phyloP scores from a whole-genome alignment of 176 grass and related monocot species.

The Cocos nucifera region DNA sequence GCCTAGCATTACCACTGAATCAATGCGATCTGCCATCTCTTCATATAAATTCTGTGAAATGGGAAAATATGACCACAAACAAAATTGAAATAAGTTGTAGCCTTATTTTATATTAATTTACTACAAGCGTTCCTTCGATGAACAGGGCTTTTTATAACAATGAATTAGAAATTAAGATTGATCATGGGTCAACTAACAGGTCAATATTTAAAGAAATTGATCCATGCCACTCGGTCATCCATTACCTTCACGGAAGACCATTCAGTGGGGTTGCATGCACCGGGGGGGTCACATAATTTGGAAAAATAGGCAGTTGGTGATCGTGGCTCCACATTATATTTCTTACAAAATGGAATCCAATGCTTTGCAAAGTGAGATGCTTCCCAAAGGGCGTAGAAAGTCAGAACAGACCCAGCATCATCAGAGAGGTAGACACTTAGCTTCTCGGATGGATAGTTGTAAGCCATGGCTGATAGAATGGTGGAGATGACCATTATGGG shows the following conservation, averaged over 20 bases:
- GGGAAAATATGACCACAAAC: neutral
- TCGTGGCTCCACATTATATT: constrained; percentile 44
- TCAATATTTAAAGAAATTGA: too few relatives aligned
- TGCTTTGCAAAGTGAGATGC: constrained; percentile 39
- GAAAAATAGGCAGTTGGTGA: constrained; percentile 53
- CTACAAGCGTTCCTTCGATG: too few relatives aligned
- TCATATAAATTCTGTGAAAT: constrained; percentile 41
- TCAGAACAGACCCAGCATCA: constrained; percentile 53
- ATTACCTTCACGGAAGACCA: constrained; percentile 36
- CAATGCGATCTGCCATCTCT: constrained; percentile 42
- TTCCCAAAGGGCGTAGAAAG: constrained; percentile 68
- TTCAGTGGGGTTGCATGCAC: constrained; percentile 16
- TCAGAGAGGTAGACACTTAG: constrained; percentile 69
- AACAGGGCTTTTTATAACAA: too few relatives aligned
- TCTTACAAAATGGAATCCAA: constrained; percentile 69
- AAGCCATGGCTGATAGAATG: constrained; percentile 56
- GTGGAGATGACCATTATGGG: constrained; percentile 61
- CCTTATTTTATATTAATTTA: too few relatives aligned
- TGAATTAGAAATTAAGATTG: too few relatives aligned
- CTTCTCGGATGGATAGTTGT: constrained; percentile 48
- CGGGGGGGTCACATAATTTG: constrained; percentile 3
- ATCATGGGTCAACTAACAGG: too few relatives aligned
- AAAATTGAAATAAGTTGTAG: too few relatives aligned
- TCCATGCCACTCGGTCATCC: too few relatives aligned
- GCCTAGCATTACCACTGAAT: constrained; percentile 28